These are phyloP conservation scores for Lasiosphaeriaceae sp. DNA, from an alignment of 495 filamentous ascomycete genomes.

Conservation along the genomic window DNA sequence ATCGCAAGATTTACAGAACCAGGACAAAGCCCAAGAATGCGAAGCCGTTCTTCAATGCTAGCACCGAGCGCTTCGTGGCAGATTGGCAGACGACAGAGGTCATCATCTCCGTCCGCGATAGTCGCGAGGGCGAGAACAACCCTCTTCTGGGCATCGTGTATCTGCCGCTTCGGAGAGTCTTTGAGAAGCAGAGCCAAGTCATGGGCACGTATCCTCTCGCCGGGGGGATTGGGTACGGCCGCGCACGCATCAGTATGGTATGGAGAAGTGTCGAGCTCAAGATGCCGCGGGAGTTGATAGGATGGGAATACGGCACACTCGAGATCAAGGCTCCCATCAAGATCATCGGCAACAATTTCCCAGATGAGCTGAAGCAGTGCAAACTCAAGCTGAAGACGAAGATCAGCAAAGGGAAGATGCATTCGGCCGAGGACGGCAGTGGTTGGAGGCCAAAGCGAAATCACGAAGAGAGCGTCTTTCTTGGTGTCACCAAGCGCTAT, in stretches of 20 bases:
- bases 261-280: conserved; percentile 64
- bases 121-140: conserved; percentile 60
- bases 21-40: conserved; percentile 72
- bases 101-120: conserved; percentile 62
- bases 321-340: conserved; percentile 46
- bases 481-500: conserved; percentile 62
- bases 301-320: conserved; percentile 65
- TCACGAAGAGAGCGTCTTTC: conserved; percentile 40
- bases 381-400: conserved; percentile 55
- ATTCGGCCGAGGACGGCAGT: conserved; percentile 29
- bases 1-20: conserved; percentile 65
- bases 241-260: conserved; percentile 60
- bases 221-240: conserved; percentile 67
- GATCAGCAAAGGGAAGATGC: conserved; percentile 51
- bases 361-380: conserved; percentile 36
- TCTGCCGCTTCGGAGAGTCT: conserved; percentile 55
- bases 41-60: conserved; percentile 75
- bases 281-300: conserved; percentile 49
- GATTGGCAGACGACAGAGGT: conserved; percentile 63
- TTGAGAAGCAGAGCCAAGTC: conserved; percentile 55
- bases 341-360: conserved; percentile 12
- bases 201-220: conserved; percentile 57
- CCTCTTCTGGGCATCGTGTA: conserved; percentile 64
- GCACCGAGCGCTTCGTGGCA: conserved; percentile 66
- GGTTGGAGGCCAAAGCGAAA: conserved; percentile 37